These are phyloP conservation scores for Calocera viscosa DNA, from an alignment of 768 basidiomycete genomes.

Conservation along the genomic window DNA sequence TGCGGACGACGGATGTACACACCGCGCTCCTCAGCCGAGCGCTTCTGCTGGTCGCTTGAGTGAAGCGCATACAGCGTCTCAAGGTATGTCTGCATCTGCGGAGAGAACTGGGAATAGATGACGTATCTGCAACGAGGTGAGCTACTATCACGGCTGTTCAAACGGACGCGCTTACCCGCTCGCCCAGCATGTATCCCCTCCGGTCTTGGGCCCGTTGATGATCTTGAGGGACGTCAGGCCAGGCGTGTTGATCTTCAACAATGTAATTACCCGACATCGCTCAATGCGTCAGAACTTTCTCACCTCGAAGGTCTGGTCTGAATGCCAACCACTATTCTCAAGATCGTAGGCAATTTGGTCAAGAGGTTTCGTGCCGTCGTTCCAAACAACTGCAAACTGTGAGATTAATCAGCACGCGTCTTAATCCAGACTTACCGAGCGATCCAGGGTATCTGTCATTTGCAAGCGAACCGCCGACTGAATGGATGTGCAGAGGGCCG, in stretches of 20 bases:
- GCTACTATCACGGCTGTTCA: no score
- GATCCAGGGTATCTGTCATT: no score
- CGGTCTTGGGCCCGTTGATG: conserved; percentile 25
- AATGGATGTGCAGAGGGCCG: not conserved
- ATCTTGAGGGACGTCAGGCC: conserved; percentile 27
- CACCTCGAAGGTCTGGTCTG: conserved; percentile 29
- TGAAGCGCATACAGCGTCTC: conserved; percentile 27
- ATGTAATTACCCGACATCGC: no score
- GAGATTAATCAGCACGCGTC: no score
- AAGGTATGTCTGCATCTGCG: conserved; percentile 26
- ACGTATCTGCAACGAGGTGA: conserved; percentile 24
- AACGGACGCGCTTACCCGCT: no score
- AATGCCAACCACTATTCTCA: conserved; percentile 18
- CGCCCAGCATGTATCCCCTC: conserved; percentile 29
- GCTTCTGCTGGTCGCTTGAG: conserved; percentile 26
- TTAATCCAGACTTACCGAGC: no score
- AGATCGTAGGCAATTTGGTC: not conserved
- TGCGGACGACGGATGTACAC: conserved; percentile 17
- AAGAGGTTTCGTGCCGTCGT: not conserved
- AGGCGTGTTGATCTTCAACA: conserved; percentile 25
- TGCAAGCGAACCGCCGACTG: not conserved
- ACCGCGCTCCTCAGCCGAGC: conserved; percentile 21
- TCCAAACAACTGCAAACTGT: not conserved
- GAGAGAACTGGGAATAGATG: conserved; percentile 26
- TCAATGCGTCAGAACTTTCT: no score